A percentile compares a stretch with the other conserved stretches of the same genome.
Evolutionary conservation across 805 yeast species (phyloP).

Genomic region (Ogataea paraovalis): DNA sequence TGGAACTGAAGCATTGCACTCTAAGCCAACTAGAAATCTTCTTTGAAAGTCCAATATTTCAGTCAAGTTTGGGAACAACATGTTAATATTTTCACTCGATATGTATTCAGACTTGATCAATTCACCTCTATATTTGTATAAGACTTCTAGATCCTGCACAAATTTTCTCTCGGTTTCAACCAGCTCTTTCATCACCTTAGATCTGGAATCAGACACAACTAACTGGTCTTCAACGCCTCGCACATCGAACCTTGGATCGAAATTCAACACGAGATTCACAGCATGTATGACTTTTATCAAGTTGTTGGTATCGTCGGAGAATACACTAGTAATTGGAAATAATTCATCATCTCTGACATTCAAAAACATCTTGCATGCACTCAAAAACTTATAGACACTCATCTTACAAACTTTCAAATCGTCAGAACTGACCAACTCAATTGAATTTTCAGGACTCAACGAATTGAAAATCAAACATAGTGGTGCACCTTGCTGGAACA

Average conservation of each 20-base stretch:
- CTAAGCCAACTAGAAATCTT: constrained; percentile 81
- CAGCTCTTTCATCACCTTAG: constrained; percentile 79
- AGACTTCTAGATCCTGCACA: constrained; percentile 82
- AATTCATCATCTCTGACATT: constrained; percentile 74
- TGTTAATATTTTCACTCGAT: constrained; percentile 74
- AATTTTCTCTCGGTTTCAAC: constrained; percentile 89
- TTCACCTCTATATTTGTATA: constrained; percentile 65
- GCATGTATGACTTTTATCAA: constrained; percentile 71
- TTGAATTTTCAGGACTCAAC: constrained; percentile 46
- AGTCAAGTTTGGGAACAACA: constrained; percentile 77
- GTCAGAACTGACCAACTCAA: constrained; percentile 65
- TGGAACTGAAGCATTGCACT: constrained; percentile 77
- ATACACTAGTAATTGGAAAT: constrained; percentile 87
- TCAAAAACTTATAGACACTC: constrained; percentile 83
- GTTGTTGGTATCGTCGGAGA: constrained; percentile 75
- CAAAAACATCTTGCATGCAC: constrained; percentile 77
- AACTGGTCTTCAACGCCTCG: constrained; percentile 23
- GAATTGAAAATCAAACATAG: constrained; percentile 80
- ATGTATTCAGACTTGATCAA: constrained; percentile 62
- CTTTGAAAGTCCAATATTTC: constrained; percentile 90
- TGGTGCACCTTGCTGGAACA: constrained; percentile 91
- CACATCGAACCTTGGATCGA: constrained; percentile 37
- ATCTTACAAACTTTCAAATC: constrained; percentile 83
- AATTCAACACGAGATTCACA: constrained; percentile 58
- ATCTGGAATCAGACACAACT: constrained; percentile 49